phyloP scores from a whole-genome alignment of 768 basidiomycete species.

The Phaeotremella skinneri region DNA sequence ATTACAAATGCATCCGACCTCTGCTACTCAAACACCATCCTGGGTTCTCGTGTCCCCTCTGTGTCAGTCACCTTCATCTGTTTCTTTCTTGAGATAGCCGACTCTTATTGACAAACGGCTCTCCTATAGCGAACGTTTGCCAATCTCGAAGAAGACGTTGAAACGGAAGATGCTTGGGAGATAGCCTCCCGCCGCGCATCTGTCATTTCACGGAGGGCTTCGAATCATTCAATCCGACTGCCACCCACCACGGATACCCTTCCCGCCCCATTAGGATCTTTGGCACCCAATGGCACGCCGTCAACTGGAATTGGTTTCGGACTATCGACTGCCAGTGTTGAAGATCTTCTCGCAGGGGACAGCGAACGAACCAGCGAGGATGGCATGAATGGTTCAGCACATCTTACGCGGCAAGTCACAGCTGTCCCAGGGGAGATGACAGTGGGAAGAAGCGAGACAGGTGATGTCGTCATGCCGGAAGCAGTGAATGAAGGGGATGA shows the following conservation, averaged over 20 bases:
- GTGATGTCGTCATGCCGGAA: constrained; percentile 9
- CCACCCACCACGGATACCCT: constrained; percentile 8
- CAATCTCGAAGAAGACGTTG: constrained; percentile 92
- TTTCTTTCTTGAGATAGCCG: neutral
- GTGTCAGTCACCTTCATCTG: constrained; percentile 51
- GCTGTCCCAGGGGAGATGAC: constrained; percentile 17
- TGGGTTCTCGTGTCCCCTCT: constrained; percentile 91
- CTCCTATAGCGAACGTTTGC: constrained; percentile 69
- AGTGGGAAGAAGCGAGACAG: neutral
- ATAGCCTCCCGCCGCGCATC: constrained; percentile 46
- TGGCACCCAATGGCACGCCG: constrained; percentile 12
- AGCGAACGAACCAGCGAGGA: constrained; percentile 6
- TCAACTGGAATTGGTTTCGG: constrained; percentile 18
- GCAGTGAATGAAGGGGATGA: constrained; percentile 4
- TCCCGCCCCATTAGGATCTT: constrained; percentile 5
- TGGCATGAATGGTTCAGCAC: constrained; percentile 16
- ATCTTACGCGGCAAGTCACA: constrained; percentile 19
- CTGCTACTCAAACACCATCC: constrained; percentile 84
- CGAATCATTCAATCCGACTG: constrained; percentile 31
- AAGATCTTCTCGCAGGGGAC: constrained; percentile 18
- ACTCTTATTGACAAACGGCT: neutral
- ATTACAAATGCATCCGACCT: constrained; percentile 88
- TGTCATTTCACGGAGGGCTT: constrained; percentile 31
- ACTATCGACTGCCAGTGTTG: constrained; percentile 18
- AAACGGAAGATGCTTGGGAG: constrained; percentile 59